Evolutionary conservation across 2,329 filamentous ascomycete species (phyloP), one percentile per base, ranked within the genome.

Genomic region (Didymella segeticola): DNA sequence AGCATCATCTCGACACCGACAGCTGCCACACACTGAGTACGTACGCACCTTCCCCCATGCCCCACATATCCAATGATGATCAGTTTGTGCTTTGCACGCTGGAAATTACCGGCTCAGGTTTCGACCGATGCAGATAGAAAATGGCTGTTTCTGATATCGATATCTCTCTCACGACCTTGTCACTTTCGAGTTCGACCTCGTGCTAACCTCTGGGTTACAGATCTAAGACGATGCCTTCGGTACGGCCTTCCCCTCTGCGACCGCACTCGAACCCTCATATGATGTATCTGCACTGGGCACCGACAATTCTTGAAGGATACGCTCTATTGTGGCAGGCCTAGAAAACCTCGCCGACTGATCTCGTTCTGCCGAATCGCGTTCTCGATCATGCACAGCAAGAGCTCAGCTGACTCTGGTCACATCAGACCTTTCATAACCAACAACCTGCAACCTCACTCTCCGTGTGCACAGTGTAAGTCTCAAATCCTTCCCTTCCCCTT

Each of bases 301-400:
- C 89, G 91, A 96, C 77, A 80, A 79, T 78, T 81, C 77, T 86
- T 91, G 91, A 92, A 76, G 90, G 92, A 86, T 85, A 89, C 86
- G 91, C 91, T 90, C 72, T 79, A 84, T 90, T 90, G 91, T 79
- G 91, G 90, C 91, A 96, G 91, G 92, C 92, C 91, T 96, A 96
- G 91, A 96, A 96, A 96, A 96, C 93, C 92, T 96, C 87, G 91
- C 90, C 92, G 90, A 93, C 92, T 96, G 92, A 96, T 80, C 72
- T 43, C 38, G 48, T 52, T 53, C 30, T 36, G 20, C 26, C 22
- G 34, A n/a, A 37, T 53, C 31, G 19, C 27, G 51, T 27, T 20
- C 26, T 39, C 31, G 5, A 38, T 10, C 37, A 41, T 7, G 17
- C 15, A 19, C 15, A 27, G 25, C 26, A 23, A 33, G 47, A 48